These are phyloP conservation scores for Podospora australis DNA, from an alignment of 495 filamentous ascomycete species.

Conservation along the genomic window DNA sequence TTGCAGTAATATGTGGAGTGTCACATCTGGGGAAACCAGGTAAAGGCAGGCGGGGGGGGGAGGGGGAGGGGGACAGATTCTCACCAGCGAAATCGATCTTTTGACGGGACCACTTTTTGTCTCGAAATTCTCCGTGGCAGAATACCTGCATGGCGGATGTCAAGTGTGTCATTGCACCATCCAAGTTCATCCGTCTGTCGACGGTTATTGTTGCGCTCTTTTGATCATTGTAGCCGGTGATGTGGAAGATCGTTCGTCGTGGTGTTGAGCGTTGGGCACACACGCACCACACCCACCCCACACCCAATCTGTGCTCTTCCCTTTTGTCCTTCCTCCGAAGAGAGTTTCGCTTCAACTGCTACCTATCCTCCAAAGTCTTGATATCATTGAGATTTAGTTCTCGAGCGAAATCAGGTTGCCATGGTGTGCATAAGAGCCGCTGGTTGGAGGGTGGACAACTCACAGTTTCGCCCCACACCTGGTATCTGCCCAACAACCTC, in stretches of 20 bases:
- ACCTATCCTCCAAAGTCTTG: too few relatives aligned
- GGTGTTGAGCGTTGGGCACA: slow-evolving; percentile 11
- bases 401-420: slow-evolving; percentile 7
- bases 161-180: background rate
- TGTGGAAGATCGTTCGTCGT: too few relatives aligned
- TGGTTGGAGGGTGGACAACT: background rate
- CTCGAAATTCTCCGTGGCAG: background rate
- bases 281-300: slow-evolving; percentile 11
- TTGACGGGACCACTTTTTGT: background rate
- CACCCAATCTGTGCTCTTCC: background rate
- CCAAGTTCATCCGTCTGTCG: background rate
- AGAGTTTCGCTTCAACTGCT: background rate
- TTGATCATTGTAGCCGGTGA: too few relatives aligned
- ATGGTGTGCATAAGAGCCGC: too few relatives aligned
- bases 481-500: slow-evolving; percentile 5
- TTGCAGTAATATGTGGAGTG: too few relatives aligned
- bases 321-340: background rate
- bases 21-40: background rate
- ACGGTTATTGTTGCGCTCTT: too few relatives aligned
- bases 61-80: too few relatives aligned
- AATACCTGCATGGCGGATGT: background rate
- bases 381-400: too few relatives aligned
- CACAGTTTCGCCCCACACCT: slow-evolving; percentile 1
- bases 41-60: background rate
- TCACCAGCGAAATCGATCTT: background rate